Conservation (phyloP, 2,329 filamentous ascomycete species). For the Alternaria atra region DNA sequence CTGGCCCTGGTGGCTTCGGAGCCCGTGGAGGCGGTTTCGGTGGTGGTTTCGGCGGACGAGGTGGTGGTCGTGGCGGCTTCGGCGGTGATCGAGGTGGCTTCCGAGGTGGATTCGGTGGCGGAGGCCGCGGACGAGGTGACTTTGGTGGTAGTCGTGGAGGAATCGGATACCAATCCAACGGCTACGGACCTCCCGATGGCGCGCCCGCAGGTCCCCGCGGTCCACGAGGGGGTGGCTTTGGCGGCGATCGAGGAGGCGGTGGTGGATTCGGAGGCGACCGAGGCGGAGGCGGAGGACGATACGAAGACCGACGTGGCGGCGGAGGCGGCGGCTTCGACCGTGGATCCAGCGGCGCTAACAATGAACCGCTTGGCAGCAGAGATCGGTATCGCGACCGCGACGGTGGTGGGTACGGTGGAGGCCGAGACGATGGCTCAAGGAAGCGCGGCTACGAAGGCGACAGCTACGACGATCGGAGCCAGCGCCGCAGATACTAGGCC, state of each 20-base stretch:
- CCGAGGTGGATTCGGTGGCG: slow-evolving; percentile 59
- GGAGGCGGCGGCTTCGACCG: slow-evolving; percentile 34
- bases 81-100: slow-evolving; percentile 45
- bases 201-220: slow-evolving; percentile 59
- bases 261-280: slow-evolving; percentile 37
- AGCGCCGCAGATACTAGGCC: slow-evolving; percentile 66
- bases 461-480: slow-evolving; percentile 77
- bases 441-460: slow-evolving; percentile 71
- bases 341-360: slow-evolving; percentile 76
- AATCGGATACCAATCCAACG: slow-evolving; percentile 55
- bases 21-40: slow-evolving; percentile 59
- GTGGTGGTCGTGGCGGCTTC: slow-evolving; percentile 55
- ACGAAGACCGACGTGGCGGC: slow-evolving; percentile 28
- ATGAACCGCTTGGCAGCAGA: slow-evolving; percentile 76
- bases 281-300: slow-evolving; percentile 33
- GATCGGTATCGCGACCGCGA: slow-evolving; percentile 56
- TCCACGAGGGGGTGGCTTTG: slow-evolving; percentile 51
- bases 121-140: slow-evolving; percentile 45
- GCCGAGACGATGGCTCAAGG: slow-evolving; percentile 54
- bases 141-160: slow-evolving; percentile 56
- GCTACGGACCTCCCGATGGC: slow-evolving; percentile 57
- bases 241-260: slow-evolving; percentile 47
- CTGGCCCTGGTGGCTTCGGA: slow-evolving; percentile 51
- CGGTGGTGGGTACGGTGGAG: slow-evolving; percentile 29
- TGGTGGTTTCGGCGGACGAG: slow-evolving; percentile 58